Evolutionary conservation across 2,329 filamentous ascomycete genomes (phyloP), one percentile per base, ranked within the genome.

Genomic region (Sporothrix curviconia): DNA sequence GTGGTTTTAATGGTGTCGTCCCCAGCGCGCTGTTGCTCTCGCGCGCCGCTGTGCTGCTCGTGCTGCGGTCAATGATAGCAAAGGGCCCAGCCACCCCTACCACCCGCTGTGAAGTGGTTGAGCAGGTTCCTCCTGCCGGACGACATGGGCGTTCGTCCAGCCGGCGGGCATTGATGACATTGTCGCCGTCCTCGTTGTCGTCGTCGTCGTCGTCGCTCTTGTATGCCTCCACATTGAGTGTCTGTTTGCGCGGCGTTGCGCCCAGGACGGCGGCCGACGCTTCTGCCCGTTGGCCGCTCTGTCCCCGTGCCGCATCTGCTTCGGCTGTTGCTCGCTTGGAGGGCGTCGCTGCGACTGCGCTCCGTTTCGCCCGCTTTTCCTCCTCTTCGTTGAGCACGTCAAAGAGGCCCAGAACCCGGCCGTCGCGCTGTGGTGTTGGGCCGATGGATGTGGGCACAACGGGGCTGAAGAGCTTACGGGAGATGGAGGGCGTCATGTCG

Each of bases 401-500:
- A 67, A 94, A 94, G 17, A 94, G 72, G 4, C 89, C 88, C 2
- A 94, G 76, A 1, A 91, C 85, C 19, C 82, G 82, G 28, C 89
- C 89, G 68, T 92, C 87, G 60, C 84, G 83, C 66, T 92, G 89
- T 3, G 89, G 89, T 12, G 89, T 94, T 1, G 89, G 89, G 2
- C 87, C 88, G 60, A 94, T 80, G 1, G 78, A 80, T 5, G 81
- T 83, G 2, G 82, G 81, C 11, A 78, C 75, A 0, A 71, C 71
- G 1, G 83, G 81, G 57, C 81, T 83, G 66, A 86, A 86, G 6
- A 86, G 73, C 58, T 78, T 82, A 30, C 82, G 76, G 37, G 78
- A 75, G 43, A 78, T 73, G 1, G 78, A 79, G 1, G 84, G 83
- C 1, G 83, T 84, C 51, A 76, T 70, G 39, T 14, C 19, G 51